A percentile compares a stretch with the other conserved stretches of the same genome.
These are phyloP conservation scores for Dothidotthia symphoricarpi DNA, from an alignment of 2,329 filamentous ascomycete species.

Conservation along the genomic window DNA sequence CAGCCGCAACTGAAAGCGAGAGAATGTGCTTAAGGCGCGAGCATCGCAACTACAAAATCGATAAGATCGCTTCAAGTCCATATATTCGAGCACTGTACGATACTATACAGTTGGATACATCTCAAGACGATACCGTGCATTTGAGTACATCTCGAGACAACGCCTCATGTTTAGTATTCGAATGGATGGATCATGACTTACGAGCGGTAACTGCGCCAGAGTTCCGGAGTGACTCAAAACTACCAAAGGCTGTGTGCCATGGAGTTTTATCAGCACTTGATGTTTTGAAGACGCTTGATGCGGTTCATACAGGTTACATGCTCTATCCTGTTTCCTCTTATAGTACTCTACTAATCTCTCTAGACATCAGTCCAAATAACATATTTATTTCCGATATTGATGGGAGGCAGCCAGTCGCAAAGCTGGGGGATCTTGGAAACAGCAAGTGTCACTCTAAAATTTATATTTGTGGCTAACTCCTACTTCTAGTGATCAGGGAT, in stretches of 20 bases:
- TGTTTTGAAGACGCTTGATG: background rate
- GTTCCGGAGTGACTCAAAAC: background rate
- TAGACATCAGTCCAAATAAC: slow-evolving; percentile 1
- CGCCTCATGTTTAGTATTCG: slow-evolving; percentile 19
- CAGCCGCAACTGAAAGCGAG: slow-evolving; percentile 5
- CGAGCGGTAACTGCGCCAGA: no score
- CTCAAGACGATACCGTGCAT: slow-evolving; percentile 7
- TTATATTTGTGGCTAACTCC: background rate
- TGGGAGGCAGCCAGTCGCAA: background rate
- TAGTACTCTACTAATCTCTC: background rate
- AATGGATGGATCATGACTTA: slow-evolving; percentile 23
- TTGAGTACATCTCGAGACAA: slow-evolving; percentile 3
- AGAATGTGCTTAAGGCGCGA: slow-evolving; percentile 15
- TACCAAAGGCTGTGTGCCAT: background rate
- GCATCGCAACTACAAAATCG: slow-evolving; percentile 13
- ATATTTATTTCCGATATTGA: slow-evolving; percentile 1
- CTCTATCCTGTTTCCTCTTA: no score
- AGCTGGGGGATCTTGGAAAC: slow-evolving; percentile 1
- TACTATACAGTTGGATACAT: slow-evolving; percentile 6
- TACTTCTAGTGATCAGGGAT: slow-evolving; percentile 5
- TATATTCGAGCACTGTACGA: slow-evolving; percentile 18
- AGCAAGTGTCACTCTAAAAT: background rate
- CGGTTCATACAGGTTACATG: background rate
- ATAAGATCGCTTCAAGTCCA: slow-evolving; percentile 12
- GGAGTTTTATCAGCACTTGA: slow-evolving; percentile 1